Evolutionary conservation across 2,329 filamentous ascomycete genomes (phyloP).

Genomic region (Penicillium crustosum): DNA sequence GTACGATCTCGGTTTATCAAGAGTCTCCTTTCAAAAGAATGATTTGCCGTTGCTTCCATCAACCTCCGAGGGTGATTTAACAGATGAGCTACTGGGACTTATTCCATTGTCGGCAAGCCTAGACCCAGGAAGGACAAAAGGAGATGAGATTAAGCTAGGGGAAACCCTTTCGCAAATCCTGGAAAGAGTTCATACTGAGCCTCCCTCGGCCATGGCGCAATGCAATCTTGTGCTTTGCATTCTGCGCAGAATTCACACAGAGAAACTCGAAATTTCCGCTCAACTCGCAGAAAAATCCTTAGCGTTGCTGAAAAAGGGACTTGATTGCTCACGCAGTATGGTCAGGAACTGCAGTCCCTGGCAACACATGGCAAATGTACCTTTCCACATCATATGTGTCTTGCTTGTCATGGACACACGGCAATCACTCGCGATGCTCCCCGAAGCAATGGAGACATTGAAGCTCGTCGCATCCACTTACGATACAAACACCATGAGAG

Average conservation of each 20-base stretch:
- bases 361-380: constrained; percentile 60
- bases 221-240: constrained; percentile 57
- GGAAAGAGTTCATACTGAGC: constrained; percentile 39
- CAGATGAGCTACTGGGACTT: constrained; percentile 51
- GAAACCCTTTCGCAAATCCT: constrained; percentile 43
- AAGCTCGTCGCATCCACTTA: constrained; percentile 44
- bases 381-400: constrained; percentile 58
- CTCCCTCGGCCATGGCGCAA: constrained; percentile 52
- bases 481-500: constrained; percentile 49
- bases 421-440: constrained; percentile 49
- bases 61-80: constrained; percentile 47
- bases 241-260: constrained; percentile 52
- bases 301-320: constrained; percentile 43
- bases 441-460: constrained; percentile 52
- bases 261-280: constrained; percentile 47
- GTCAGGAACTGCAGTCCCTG: constrained; percentile 49
- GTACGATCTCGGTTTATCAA: constrained; percentile 56
- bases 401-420: constrained; percentile 55
- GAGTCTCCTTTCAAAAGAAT: constrained; percentile 49
- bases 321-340: constrained; percentile 49
- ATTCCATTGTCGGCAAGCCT: constrained; percentile 54
- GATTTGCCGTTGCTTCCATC: constrained; percentile 35
- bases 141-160: constrained; percentile 45
- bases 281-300: constrained; percentile 48
- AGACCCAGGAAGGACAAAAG: constrained; percentile 48